These are phyloP conservation scores for Tulasnella sp. DNA, from an alignment of 768 basidiomycete genomes.

Conservation along the genomic window DNA sequence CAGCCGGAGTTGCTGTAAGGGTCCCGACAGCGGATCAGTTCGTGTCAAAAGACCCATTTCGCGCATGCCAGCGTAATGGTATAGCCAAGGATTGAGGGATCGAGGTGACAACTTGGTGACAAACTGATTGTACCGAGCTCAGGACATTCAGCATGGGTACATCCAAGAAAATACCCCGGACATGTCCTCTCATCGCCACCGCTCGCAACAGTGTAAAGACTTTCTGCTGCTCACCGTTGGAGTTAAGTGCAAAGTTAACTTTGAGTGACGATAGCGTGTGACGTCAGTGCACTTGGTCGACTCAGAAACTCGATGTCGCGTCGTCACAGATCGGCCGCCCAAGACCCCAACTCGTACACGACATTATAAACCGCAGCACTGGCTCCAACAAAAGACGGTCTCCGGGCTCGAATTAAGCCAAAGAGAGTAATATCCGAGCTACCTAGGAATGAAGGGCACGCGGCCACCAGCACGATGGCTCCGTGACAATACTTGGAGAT, in stretches of 20 bases:
- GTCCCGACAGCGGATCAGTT: not conserved
- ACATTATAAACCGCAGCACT: not conserved
- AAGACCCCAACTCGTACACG: not conserved
- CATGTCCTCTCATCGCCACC: not conserved
- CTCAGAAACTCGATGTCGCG: not conserved
- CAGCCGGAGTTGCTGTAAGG: not conserved
- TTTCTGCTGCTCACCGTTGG: not conserved
- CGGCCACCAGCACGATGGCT: not conserved
- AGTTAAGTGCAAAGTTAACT: conserved; percentile 1
- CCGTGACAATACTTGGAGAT: not conserved
- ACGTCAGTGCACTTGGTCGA: not conserved
- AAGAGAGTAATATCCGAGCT: not conserved
- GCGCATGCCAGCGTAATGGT: not conserved
- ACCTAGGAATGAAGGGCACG: not conserved
- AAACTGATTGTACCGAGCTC: not conserved
- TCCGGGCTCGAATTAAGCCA: not conserved
- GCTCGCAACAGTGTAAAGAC: not conserved
- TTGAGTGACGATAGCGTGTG: not conserved
- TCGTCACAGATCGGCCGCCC: not conserved
- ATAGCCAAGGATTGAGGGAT: not conserved
- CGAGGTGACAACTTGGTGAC: conserved; percentile 9
- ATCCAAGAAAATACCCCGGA: not conserved
- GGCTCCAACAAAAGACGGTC: not conserved
- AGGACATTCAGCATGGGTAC: not conserved
- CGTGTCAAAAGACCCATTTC: not conserved